Conservation (phyloP, 108 stramenopile species). For the Stephanodiscus minutulus region DNA sequence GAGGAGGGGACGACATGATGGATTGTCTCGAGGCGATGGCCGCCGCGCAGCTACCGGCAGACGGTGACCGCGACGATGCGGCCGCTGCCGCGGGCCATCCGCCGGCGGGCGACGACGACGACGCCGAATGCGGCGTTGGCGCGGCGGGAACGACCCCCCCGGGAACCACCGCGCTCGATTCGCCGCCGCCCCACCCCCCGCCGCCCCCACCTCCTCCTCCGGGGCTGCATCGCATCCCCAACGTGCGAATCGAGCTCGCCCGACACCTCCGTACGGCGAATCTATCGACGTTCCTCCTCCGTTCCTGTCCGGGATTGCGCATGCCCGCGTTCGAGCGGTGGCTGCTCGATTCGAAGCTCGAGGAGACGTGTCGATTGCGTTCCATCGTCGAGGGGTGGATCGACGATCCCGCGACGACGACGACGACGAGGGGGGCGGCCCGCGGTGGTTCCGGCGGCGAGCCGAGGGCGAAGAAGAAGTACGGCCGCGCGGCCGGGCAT, state of each 20-base stretch:
- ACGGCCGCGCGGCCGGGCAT: conserved; percentile 19
- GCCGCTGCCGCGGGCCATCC: background rate
- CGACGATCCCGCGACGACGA: conserved; percentile 4
- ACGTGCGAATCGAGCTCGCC: conserved; percentile 64
- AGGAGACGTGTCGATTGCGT: conserved; percentile 44
- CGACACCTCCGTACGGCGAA: conserved; percentile 62
- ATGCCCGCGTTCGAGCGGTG: conserved; percentile 83
- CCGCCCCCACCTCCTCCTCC: conserved; percentile 14
- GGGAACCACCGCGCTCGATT: background rate
- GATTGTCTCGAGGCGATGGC: no score
- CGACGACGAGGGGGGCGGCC: background rate
- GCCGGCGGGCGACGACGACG: background rate
- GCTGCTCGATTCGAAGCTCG: conserved; percentile 72
- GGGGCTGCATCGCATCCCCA: conserved; percentile 48
- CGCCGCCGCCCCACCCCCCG: no score
- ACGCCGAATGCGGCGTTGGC: background rate
- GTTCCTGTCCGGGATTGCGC: conserved; percentile 45
- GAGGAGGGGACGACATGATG: no score
- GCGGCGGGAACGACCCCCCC: background rate
- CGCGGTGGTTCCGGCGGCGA: background rate
- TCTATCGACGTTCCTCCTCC: conserved; percentile 59
- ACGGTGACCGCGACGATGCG: background rate
- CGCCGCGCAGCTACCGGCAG: no score
- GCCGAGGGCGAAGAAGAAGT: conserved; percentile 24
- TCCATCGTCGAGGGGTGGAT: conserved; percentile 21